A percentile compares a stretch with the other conserved stretches of the same genome.
These are phyloP conservation scores for Fraxinus velutina DNA, from an alignment of 305 asterid species.

Conservation along the genomic window DNA sequence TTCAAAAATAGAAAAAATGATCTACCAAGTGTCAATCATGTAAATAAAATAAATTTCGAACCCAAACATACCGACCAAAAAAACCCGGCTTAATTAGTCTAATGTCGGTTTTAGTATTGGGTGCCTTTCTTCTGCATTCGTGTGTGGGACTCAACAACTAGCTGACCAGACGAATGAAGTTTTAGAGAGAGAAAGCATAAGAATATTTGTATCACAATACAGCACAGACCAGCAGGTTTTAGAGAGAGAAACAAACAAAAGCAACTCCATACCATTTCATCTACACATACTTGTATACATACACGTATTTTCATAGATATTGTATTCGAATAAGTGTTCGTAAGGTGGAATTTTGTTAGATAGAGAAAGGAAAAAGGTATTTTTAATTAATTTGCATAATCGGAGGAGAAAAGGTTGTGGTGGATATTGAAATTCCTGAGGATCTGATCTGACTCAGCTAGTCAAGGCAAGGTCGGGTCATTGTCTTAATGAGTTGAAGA, in stretches of 20 bases:
- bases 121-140: background rate
- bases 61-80: background rate
- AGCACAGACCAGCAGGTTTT: constrained; percentile 11
- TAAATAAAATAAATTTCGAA: background rate
- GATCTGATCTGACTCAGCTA: background rate
- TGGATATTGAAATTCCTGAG: constrained; percentile 5
- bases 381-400: background rate
- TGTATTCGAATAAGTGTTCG: background rate
- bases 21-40: background rate
- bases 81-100: background rate
- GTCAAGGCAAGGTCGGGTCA: constrained; percentile 2
- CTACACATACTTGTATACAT: background rate
- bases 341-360: background rate
- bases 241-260: constrained; percentile 26
- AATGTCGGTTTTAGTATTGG: constrained; percentile 28
- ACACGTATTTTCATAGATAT: background rate
- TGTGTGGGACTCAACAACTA: constrained; percentile 14
- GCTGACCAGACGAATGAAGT: background rate
- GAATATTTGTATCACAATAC: constrained; percentile 8
- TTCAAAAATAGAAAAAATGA: background rate
- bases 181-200: constrained; percentile 11
- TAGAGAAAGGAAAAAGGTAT: background rate
- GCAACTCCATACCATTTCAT: background rate
- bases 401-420: background rate
- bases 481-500: constrained; percentile 57